Evolutionary conservation across 495 filamentous ascomycete genomes (phyloP), one percentile per base, ranked within the genome.

Genomic region (Jackrogersella minutella): DNA sequence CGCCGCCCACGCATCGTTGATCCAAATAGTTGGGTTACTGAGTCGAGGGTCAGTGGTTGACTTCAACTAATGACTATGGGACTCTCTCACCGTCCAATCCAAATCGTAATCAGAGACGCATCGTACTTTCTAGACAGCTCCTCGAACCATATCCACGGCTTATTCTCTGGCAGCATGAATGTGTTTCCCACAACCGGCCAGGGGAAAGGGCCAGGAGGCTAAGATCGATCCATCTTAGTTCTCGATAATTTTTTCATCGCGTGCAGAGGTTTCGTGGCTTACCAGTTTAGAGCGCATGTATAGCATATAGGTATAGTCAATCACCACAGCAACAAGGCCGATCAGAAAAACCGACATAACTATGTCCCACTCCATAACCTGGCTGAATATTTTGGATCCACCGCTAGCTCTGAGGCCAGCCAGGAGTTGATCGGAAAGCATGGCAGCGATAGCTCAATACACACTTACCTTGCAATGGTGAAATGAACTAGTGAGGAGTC

Each of bases 71-170:
- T 40, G 43, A 36, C 7, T 33, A 17, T 6, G 13, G 36, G 36
- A 7, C 41, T 62, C 10, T 60, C 72, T 71, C 16, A 81, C 80
- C 80, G 74, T 31, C 87, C 86, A 37, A 87, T 84, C 87, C 86
- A 83, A 62, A 86, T 85, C 0, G 87, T 89, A n/a, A 89, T 82
- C 0, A 88, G 62, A 1, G 84, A 81, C 0, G 82, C 75, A 22
- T 84, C 73, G 57, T 84, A 82, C 46, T 76, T 62, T 64, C 85
- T 85, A 5, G 87, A 82, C 0, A 88, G 71, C 41, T 81, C 64
- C 47, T 89, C 87, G 60, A 89, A 88, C 74, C 86, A 86, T 19
- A 87, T 81, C 87, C 87, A 88, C 2, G 86, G 85, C 58, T 88
- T 88, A 28, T 74, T 80, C n/a, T 84, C 77, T 0, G 87, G 87